These are phyloP conservation scores for Hydrangea macrophylla DNA, from an alignment of 148 eudicot genomes.

Conservation along the genomic window DNA sequence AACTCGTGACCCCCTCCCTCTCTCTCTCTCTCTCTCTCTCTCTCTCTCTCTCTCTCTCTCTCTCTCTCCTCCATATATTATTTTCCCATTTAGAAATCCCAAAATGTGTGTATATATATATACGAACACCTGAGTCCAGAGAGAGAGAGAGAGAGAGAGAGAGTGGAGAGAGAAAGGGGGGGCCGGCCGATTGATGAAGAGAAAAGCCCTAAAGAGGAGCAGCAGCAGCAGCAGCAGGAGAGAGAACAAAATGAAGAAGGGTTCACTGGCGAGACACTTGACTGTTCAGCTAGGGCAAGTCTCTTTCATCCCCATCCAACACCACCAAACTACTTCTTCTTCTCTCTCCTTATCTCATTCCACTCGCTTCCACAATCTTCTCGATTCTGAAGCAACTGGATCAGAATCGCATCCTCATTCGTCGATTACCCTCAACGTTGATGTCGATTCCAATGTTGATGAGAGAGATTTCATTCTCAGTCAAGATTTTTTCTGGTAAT, in stretches of 20 bases:
- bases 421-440: conserved; percentile 19
- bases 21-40: too few species aligned
- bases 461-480: conserved; percentile 75
- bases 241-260: conserved; percentile 22
- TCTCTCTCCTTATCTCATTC: conserved; percentile 4
- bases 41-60: too few species aligned
- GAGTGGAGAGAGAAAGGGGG: not conserved
- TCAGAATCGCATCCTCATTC: conserved; percentile 11
- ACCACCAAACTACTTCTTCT: conserved; percentile 13
- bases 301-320: conserved; percentile 22
- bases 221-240: conserved; percentile 27
- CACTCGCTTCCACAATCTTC: conserved; percentile 29
- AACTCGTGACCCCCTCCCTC: not conserved
- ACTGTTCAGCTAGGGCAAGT: conserved; percentile 40
- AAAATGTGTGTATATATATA: not conserved
- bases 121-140: not conserved
- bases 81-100: not conserved
- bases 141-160: not conserved
- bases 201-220: conserved; percentile 28
- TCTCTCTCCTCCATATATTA: too few species aligned
- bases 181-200: conserved; percentile 26
- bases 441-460: conserved; percentile 23
- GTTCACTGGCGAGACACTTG: conserved; percentile 35
- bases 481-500: conserved; percentile 95
- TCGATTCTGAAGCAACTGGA: conserved; percentile 27